Base-by-base conservation (phyloP, 352 stramenopile genomes). In the Pythium dissimile region DNA sequence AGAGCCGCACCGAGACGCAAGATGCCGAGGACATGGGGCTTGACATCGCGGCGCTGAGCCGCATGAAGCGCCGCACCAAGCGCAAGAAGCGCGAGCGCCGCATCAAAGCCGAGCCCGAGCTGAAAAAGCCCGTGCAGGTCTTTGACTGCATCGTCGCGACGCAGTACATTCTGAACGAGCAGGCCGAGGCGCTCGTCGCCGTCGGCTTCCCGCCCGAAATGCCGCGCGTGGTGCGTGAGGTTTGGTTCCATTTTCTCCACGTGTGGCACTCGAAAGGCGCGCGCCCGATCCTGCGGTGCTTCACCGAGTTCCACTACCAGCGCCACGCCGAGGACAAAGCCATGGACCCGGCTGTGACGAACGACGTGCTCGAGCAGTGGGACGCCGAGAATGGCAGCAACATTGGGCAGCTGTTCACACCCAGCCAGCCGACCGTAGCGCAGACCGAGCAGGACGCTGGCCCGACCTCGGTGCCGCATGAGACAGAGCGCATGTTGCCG, bases 1-100 rank as follows among this genome's bases (percentile, higher is more conserved):
- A 94, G 73, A 72, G 72, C 24, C 80, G 82, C 42, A 94, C 89
- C 62, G 84, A 94, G 71, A 92, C 80, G 37, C 81, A 89, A 44
- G 82, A 92, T 34, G 69, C 74, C 23, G 82, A 94, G 43, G 84
- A 94, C 68, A 88, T 80, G 64, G 73, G 69, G 2, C 38, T 88
- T 28, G 77, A 88, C 62, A 34, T 74, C 9, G 48, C 46, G 3
- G 67, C 62, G 9, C 64, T 76, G 8, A 43, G 55, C 27, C 68
- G 61, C 18, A 77, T 80, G 32, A 69, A 69, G 58, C 56, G 53
- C 21, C 53, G 41, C 49, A 57, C 69, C 20, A 80, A 73, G 52
- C 76, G 67, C 35, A 72, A 73, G 16, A 67, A 66, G 8, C 74
- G 71, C 42, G 65, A 65, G 43, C 66, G 66, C 42, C 64, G 62